Evolutionary conservation across 2,329 filamentous ascomycete genomes (phyloP).

Genomic region (Colletotrichum theobromicola): DNA sequence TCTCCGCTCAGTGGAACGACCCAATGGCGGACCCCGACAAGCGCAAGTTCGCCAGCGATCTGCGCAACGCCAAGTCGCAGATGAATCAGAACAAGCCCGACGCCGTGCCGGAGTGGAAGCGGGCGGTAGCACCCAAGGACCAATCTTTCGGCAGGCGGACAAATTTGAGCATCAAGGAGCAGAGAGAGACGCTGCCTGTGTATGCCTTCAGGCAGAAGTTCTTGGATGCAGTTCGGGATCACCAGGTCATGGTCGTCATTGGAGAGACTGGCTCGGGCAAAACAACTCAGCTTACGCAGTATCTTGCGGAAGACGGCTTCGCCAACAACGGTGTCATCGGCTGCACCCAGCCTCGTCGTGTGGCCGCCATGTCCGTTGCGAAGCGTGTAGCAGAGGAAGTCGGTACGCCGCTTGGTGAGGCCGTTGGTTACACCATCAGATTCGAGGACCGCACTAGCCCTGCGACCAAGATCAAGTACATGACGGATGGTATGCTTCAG

Average conservation of each 20-base stretch:
- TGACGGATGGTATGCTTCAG: slow-evolving; percentile 99
- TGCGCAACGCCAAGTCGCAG: slow-evolving; percentile 69
- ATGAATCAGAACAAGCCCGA: slow-evolving; percentile 60
- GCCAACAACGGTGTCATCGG: slow-evolving; percentile 88
- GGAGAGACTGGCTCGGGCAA: slow-evolving; percentile 98
- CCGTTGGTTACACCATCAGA: slow-evolving; percentile 96
- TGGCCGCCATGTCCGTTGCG: slow-evolving; percentile 96
- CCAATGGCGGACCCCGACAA: slow-evolving; percentile 90
- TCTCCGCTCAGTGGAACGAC: slow-evolving; percentile 93
- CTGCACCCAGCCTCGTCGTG: slow-evolving; percentile 95
- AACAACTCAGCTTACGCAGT: slow-evolving; percentile 95
- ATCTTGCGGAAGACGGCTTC: slow-evolving; percentile 90
- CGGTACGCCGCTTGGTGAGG: slow-evolving; percentile 85
- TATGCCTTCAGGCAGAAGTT: slow-evolving; percentile 87
- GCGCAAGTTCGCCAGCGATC: slow-evolving; percentile 86
- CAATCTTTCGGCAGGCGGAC: slow-evolving; percentile 86
- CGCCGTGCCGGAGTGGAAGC: slow-evolving; percentile 90
- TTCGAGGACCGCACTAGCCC: slow-evolving; percentile 94
- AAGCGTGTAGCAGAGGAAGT: slow-evolving; percentile 97
- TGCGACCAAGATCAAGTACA: slow-evolving; percentile 95
- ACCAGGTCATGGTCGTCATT: slow-evolving; percentile 94
- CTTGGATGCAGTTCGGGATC: slow-evolving; percentile 83
- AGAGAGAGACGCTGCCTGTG: slow-evolving; percentile 87
- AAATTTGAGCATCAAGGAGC: slow-evolving; percentile 91
- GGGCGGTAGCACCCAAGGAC: slow-evolving; percentile 78